Evolutionary conservation across 1,284 basidiomycete genomes (phyloP).

Genomic region (Boletus subluridellus): DNA sequence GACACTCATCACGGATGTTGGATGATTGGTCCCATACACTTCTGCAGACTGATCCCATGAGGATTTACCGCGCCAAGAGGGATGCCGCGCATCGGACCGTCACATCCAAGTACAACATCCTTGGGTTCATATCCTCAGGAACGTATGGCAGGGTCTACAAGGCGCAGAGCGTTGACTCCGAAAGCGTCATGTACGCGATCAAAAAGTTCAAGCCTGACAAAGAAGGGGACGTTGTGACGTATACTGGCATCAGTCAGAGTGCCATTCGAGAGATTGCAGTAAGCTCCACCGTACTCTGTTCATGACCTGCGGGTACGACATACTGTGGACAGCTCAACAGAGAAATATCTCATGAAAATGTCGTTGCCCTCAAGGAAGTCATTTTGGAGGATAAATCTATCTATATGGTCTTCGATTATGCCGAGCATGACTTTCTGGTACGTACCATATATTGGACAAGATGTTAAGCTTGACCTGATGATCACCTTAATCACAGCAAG

Average conservation of each 20-base stretch:
- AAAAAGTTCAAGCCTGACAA: slow-evolving; percentile 99
- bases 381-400: slow-evolving; percentile 98
- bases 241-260: slow-evolving; percentile 97
- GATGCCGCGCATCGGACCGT: slow-evolving; percentile 69
- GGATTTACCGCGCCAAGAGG: slow-evolving; percentile 75
- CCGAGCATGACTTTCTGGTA: slow-evolving; percentile 96
- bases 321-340: slow-evolving; percentile 70
- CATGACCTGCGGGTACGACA: background rate
- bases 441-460: slow-evolving; percentile 29
- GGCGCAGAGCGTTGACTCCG: slow-evolving; percentile 71
- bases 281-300: slow-evolving; percentile 31
- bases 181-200: slow-evolving; percentile 82
- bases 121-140: slow-evolving; percentile 97
- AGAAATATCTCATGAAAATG: slow-evolving; percentile 90
- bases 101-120: slow-evolving; percentile 81
- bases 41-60: slow-evolving; percentile 71
- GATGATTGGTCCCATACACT: slow-evolving; percentile 40
- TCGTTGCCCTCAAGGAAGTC: slow-evolving; percentile 89
- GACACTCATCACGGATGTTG: slow-evolving; percentile 24
- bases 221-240: slow-evolving; percentile 89
- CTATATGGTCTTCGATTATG: slow-evolving; percentile 99
- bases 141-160: slow-evolving; percentile 99
- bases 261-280: slow-evolving; percentile 96
- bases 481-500: slow-evolving; percentile 60
- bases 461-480: background rate